phyloP scores from a whole-genome alignment of 345 rosid genomes.

The Salix dunnii region DNA sequence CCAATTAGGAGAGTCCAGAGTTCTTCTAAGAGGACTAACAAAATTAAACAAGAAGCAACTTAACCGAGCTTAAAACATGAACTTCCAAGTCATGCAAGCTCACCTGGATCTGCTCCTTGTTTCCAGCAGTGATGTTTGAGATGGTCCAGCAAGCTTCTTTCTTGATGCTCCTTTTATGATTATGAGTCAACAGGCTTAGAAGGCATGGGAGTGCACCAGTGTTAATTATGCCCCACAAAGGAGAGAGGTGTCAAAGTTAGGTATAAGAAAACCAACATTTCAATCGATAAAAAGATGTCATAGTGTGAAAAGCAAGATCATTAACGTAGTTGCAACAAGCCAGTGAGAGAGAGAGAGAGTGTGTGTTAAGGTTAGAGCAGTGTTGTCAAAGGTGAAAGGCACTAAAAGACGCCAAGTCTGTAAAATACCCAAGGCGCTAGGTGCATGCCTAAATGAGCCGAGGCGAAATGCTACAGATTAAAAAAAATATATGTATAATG shows the following conservation, averaged over 20 bases:
- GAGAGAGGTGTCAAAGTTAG: background rate
- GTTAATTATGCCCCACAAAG: conserved; percentile 17
- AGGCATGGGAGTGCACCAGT: conserved; percentile 22
- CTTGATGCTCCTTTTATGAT: conserved; percentile 29
- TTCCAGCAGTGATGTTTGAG: conserved; percentile 35
- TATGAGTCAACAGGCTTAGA: conserved; percentile 20
- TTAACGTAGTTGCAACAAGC: background rate
- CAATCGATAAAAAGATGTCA: background rate
- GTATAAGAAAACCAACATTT: background rate
- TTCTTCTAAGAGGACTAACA: background rate
- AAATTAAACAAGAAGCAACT: background rate
- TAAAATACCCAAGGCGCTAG: too few relatives aligned
- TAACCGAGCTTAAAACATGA: background rate
- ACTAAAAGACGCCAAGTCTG: too few relatives aligned
- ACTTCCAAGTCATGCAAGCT: background rate
- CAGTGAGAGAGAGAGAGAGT: background rate
- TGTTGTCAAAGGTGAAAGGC: too few relatives aligned
- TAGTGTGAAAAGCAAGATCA: background rate
- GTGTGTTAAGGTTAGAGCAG: too few relatives aligned
- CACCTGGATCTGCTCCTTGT: conserved; percentile 27
- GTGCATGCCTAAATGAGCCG: too few relatives aligned
- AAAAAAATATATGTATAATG: too few relatives aligned
- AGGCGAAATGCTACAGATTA: too few relatives aligned
- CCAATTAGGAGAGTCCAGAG: background rate
- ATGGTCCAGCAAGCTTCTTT: conserved; percentile 36